Evolutionary conservation across 352 stramenopile genomes (phyloP), one percentile per base, ranked within the genome.

Genomic region (Pythium myriotylum): DNA sequence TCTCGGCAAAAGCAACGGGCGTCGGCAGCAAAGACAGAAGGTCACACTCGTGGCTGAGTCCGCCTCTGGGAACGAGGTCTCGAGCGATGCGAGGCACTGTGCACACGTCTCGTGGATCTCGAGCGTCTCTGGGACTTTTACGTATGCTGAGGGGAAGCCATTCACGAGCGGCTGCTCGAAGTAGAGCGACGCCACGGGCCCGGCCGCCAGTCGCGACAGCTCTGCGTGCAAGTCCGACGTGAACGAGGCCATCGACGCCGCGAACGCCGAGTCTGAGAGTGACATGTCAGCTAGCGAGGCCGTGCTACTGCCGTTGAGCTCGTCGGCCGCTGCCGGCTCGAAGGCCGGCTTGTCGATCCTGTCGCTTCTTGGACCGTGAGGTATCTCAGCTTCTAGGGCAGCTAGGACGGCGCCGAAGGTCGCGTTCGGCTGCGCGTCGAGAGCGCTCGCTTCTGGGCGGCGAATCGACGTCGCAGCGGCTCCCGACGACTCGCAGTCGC

Each of bases 201-300:
- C 33, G 1, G 35, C 22, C 10, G 50, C 9, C 32, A 57, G 33
- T 10, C 37, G 33, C 13, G 50, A 19, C 19, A 57, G 50, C 19
- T 57, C 50, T 19, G 50, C 50, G 10, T 57, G 50, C 19, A 57
- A 37, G 12, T 57, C 50, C 13, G 50, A 46, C 9, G 50, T 57
- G 35, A 57, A 57, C 35, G 50, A 57, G 12, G 50, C 50, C 50
- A 57, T 57, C 4, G 50, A 57, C 14, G 37, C 50, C 13, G 50
- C 50, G 19, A 57, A 57, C 33, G 33, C 50, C 23, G 50, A 48
- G 16, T 57, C 50, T 8, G 50, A 57, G 14, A 55, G 32, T 16
- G 35, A 43, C 37, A 20, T 43, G 17, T 43, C 37, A 14, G 37
- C 7, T 4, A 43, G 17, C 13, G 37, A 43, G 4, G 37, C 37